Evolutionary conservation across 2,329 filamentous ascomycete species (phyloP).

Genomic region (Aspergillus floridensis): DNA sequence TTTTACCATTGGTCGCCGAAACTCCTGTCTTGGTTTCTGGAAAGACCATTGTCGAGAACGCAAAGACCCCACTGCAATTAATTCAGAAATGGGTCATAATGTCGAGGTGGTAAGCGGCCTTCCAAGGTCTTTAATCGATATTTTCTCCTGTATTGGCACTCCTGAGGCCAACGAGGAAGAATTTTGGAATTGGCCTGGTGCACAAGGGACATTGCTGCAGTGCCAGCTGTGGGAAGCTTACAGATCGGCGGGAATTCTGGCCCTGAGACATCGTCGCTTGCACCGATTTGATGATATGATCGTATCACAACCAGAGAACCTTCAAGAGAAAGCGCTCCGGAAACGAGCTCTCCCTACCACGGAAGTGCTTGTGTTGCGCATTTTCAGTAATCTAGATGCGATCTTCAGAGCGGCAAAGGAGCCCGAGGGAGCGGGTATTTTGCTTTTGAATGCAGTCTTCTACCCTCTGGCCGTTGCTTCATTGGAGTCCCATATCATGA

Average conservation of each 20-base stretch:
- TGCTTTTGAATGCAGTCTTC: conserved; percentile 12
- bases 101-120: conserved; percentile 31
- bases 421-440: not conserved
- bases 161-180: conserved; percentile 23
- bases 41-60: conserved; percentile 22
- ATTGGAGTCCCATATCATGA: conserved; percentile 12
- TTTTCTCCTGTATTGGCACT: conserved; percentile 25
- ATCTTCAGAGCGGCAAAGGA: not conserved
- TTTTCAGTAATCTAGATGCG: not conserved
- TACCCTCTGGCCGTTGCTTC: conserved; percentile 27
- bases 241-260: conserved; percentile 27
- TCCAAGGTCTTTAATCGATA: conserved; percentile 27
- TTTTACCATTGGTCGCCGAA: conserved; percentile 26
- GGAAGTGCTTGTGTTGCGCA: not conserved
- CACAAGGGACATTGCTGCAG: conserved; percentile 25
- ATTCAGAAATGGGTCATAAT: not conserved
- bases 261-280: conserved; percentile 16
- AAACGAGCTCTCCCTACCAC: not conserved
- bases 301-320: not conserved
- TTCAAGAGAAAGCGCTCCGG: not conserved
- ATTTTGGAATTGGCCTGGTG: conserved; percentile 32
- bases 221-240: conserved; percentile 33
- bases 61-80: conserved; percentile 1
- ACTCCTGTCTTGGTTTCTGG: conserved; percentile 28
- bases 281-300: not conserved